Base-by-base conservation (phyloP, 108 stramenopile genomes). In the Aurantiochytrium sp. region DNA sequence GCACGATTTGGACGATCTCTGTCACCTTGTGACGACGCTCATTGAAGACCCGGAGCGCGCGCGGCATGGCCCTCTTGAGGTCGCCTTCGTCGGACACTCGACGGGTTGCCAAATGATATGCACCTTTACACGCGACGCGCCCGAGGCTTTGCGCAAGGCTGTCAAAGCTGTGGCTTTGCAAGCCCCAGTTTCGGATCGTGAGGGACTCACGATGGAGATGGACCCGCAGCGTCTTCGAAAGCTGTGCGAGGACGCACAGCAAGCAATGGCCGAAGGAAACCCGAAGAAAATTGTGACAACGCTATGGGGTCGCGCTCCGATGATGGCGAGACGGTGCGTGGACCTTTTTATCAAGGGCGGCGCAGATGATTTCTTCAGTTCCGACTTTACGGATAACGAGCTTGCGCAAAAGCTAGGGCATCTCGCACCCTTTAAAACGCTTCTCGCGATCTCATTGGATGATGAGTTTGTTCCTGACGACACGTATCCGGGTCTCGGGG, bases 151-250 rank as follows among this genome's bases (percentile, higher is more conserved):
- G 49, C 12, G 23, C 12, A 23, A 47, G 6, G 23, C 23, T 8
- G 76, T 83, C 49, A 83, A 83, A 45, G 76, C 28, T 43, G 76
- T 83, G 10, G 76, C 76, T 43, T 23, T 83, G 51, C 76, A 83
- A 45, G 76, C 76, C 6, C 76, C 76, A 6, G 76, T 83, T 43
- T 83, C 76, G 23, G 76, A 83, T 23, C 76, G 76, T 53, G 76
- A 83, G 51, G 76, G 49, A 43, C 25, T 53, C 23, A 23, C n/a
- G 0, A 47, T 83, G 49, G 76, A 83, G 3, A 53, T 47, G 49
- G 76, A 83, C 49, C 23, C 19, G 19, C 4, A 47, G 45, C 49
- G 28, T 28, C 51, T 83, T 23, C n/a, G 25, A 6, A 53, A 23
- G 10, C 14, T 53, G 10, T 12, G 12, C 51, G 76, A 47, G 76